phyloP scores from a whole-genome alignment of 805 yeast species.

The Wickerhamiella sergipiensis region DNA sequence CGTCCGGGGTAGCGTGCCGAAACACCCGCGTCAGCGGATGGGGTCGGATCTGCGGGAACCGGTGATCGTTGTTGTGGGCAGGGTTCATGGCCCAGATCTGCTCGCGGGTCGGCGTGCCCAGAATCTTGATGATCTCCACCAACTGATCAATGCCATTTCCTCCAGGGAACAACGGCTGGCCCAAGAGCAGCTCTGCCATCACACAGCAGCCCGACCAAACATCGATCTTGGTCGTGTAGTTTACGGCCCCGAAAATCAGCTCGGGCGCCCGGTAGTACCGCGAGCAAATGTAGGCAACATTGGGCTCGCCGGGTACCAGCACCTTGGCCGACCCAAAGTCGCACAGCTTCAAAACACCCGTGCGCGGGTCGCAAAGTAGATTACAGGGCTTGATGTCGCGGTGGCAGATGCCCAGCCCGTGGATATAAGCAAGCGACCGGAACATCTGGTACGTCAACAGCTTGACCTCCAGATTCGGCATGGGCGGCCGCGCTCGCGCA shows the following conservation, averaged over 20 bases:
- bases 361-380: slow-evolving; percentile 69
- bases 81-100: slow-evolving; percentile 93
- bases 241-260: slow-evolving; percentile 90
- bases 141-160: slow-evolving; percentile 95
- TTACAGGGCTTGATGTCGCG: slow-evolving; percentile 89
- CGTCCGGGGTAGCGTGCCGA: slow-evolving; percentile 69
- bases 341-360: slow-evolving; percentile 79
- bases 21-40: slow-evolving; percentile 50
- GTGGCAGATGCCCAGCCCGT: slow-evolving; percentile 63
- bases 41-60: slow-evolving; percentile 55
- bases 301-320: slow-evolving; percentile 79
- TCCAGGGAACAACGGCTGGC: slow-evolving; percentile 96
- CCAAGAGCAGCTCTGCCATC: slow-evolving; percentile 88
- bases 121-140: slow-evolving; percentile 87
- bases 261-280: slow-evolving; percentile 97
- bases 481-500: slow-evolving; percentile 37
- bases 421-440: slow-evolving; percentile 66
- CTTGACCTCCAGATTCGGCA: slow-evolving; percentile 86
- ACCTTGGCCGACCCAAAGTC: slow-evolving; percentile 95
- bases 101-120: slow-evolving; percentile 89
- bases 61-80: slow-evolving; percentile 82
- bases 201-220: slow-evolving; percentile 98
- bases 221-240: slow-evolving; percentile 92
- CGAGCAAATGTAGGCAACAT: slow-evolving; percentile 91
- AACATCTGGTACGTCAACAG: slow-evolving; percentile 74